Base-by-base conservation (phyloP, 345 rosid species). In the Chamaenerion angustifolium region DNA sequence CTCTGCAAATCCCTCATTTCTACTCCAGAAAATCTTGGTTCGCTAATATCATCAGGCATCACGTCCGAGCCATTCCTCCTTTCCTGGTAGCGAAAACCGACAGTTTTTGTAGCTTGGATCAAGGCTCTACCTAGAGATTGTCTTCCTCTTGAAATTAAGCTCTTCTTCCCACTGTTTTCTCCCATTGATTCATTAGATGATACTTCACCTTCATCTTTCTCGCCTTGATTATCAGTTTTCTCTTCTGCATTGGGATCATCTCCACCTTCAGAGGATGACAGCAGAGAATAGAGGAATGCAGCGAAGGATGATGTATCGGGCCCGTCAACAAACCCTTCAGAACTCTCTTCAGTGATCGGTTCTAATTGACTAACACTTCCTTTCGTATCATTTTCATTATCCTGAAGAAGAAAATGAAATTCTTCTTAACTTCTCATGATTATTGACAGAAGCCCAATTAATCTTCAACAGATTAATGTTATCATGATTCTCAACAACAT, bases 281-380 rank as follows among this genome's bases (percentile, higher is more conserved):
- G 62, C 3, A 90, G 69, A 10, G 98, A 92, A 62, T 78, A 80
- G 46, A 92, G 85, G 67, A 92, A 92, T 12, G 96, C 95, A 42
- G 83, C 64, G 63, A 92, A 87, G 16, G 98, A 92, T 54, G 98
- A 92, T 14, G 98, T 86, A 65, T 92, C 96, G 1, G 98, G 98
- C 14, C 81, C 95, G 59, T 75, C 81, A 49, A 64, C 75, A 51
- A 58, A 54, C 55, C 61, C 70, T 53, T 48, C 73, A 1, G 54
- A 54, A 53, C 65, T 55, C 66, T 73, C 94, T 51, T 76, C 88
- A 37, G 49, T 52, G 23, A 61, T 54, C 3, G 81, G 62, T 50
- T 76, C 78, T 58, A 63, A 59, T 27, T 69, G 83, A 64, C 68
- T 23, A 5, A 5, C 27, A 23, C 27, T 69, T 64, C 61, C 70